A percentile compares a stretch with the other conserved stretches of the same genome.
These are phyloP conservation scores for Isatis lusitanica DNA, from an alignment of 441 rosid species.

Conservation along the genomic window DNA sequence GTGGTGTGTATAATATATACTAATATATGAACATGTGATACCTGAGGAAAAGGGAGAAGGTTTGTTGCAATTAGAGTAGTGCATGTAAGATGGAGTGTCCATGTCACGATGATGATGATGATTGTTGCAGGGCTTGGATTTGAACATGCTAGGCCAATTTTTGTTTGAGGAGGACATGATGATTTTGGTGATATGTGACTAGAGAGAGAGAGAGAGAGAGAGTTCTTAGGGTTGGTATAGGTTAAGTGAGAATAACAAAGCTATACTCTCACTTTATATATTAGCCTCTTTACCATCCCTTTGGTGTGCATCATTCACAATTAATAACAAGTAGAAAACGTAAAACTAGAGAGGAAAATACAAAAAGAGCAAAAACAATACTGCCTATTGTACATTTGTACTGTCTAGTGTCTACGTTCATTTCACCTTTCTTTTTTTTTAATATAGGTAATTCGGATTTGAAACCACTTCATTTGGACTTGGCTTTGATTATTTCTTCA, in stretches of 20 bases:
- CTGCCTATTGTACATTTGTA: background rate
- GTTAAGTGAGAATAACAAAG: constrained; percentile 32
- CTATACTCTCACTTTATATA: constrained; percentile 51
- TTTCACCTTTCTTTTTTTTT: background rate
- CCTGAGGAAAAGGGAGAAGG: constrained; percentile 54
- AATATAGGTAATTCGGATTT: background rate
- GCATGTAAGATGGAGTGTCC: constrained; percentile 24
- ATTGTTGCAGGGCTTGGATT: constrained; percentile 79
- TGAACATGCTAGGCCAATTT: constrained; percentile 98
- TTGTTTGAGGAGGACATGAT: constrained; percentile 90
- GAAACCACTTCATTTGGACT: background rate
- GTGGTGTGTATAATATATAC: background rate
- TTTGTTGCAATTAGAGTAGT: constrained; percentile 32
- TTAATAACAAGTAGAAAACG: constrained; percentile 13
- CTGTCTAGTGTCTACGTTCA: background rate
- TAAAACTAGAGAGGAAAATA: constrained; percentile 4
- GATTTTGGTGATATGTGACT: constrained; percentile 9
- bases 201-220: background rate
- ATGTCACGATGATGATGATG: constrained; percentile 40
- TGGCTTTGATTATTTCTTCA: background rate
- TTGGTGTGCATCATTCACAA: constrained; percentile 34
- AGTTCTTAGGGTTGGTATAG: constrained; percentile 1
- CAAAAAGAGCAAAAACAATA: background rate
- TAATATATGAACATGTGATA: constrained; percentile 40
- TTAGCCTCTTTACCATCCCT: constrained; percentile 63